phyloP scores from a whole-genome alignment of 805 yeast genomes.

The Starmerella floris region DNA sequence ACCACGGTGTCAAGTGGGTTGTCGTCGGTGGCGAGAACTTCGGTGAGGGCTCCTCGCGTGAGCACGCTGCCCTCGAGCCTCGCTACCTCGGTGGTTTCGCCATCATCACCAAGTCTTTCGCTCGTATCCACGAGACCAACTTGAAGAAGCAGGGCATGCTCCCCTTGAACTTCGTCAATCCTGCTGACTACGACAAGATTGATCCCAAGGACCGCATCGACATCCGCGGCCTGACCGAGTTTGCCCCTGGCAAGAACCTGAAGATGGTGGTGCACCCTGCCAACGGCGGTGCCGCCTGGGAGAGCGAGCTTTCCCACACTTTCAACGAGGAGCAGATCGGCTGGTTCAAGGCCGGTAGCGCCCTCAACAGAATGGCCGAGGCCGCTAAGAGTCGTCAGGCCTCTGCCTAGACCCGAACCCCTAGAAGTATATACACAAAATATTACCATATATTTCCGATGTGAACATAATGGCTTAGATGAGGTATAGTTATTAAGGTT shows the following conservation, averaged over 20 bases:
- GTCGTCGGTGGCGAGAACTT: constrained; percentile 97
- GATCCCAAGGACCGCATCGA: constrained; percentile 82
- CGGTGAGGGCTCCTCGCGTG: constrained; percentile 99
- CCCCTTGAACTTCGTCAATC: constrained; percentile 86
- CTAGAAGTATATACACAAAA: too few relatives aligned
- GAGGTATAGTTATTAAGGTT: background rate
- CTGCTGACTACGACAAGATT: constrained; percentile 86
- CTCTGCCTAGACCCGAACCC: constrained; percentile 4
- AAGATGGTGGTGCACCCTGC: constrained; percentile 56
- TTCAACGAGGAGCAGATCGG: constrained; percentile 93
- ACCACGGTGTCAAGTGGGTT: constrained; percentile 85
- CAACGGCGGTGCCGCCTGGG: constrained; percentile 70
- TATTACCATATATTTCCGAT: too few relatives aligned
- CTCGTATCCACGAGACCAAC: constrained; percentile 98
- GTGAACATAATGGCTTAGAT: too few relatives aligned
- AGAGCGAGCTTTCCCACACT: constrained; percentile 85
- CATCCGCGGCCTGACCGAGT: constrained; percentile 64
- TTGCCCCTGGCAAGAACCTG: constrained; percentile 88
- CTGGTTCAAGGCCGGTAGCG: constrained; percentile 98
- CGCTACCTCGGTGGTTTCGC: constrained; percentile 98
- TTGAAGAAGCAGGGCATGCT: constrained; percentile 98
- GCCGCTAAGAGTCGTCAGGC: constrained; percentile 17
- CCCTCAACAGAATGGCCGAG: constrained; percentile 87
- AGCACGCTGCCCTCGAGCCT: constrained; percentile 99
- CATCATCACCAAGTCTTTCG: constrained; percentile 93